phyloP scores from a whole-genome alignment of 2,329 filamentous ascomycete genomes.

The Pestalotiopsis sp. region DNA sequence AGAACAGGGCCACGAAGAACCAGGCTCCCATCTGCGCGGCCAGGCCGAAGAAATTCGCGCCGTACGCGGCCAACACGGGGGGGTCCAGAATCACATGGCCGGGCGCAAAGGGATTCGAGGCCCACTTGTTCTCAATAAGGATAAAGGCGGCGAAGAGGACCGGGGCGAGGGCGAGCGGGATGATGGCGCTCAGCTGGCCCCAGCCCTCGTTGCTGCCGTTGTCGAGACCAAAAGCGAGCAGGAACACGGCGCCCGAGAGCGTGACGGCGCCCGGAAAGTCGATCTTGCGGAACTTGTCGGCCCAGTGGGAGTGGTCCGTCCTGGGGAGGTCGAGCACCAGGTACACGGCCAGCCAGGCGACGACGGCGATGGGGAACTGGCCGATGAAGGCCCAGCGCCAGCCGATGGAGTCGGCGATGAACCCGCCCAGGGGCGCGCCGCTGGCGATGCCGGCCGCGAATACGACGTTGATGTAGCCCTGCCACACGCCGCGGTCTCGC shows the following conservation, averaged over 20 bases:
- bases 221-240: constrained; percentile 71
- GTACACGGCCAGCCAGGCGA: constrained; percentile 67
- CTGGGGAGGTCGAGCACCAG: constrained; percentile 65
- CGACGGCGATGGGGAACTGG: constrained; percentile 69
- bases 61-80: constrained; percentile 67
- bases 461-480: constrained; percentile 66
- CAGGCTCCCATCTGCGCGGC: constrained; percentile 58
- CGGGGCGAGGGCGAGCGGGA: constrained; percentile 57
- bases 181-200: constrained; percentile 59
- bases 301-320: constrained; percentile 63
- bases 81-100: constrained; percentile 72
- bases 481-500: constrained; percentile 65
- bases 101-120: constrained; percentile 74
- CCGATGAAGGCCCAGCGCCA: constrained; percentile 78
- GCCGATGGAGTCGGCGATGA: constrained; percentile 72
- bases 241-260: constrained; percentile 66
- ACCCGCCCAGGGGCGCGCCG: constrained; percentile 72
- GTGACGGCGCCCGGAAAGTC: constrained; percentile 74
- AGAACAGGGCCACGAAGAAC: constrained; percentile 79
- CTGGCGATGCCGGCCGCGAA: constrained; percentile 69
- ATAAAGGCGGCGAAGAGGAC: constrained; percentile 69
- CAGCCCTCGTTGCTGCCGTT: constrained; percentile 74
- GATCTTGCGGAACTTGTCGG: constrained; percentile 65
- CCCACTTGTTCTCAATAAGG: constrained; percentile 68
- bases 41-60: constrained; percentile 74